Evolutionary conservation across 2,329 filamentous ascomycete genomes (phyloP).

Genomic region (Sporothrix protearum): DNA sequence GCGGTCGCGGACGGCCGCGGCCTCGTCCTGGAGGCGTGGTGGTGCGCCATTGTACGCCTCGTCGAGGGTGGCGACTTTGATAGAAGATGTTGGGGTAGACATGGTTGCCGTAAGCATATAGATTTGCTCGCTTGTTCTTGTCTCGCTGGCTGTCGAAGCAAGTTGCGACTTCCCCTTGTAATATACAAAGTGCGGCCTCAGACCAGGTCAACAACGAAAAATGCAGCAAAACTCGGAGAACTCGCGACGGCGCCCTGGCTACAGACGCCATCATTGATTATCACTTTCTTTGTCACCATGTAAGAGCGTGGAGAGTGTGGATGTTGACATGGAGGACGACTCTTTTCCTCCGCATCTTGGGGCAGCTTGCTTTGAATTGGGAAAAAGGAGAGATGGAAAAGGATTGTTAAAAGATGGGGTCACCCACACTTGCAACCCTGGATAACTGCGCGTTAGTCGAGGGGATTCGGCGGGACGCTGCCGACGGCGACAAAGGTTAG

Average conservation of each 20-base stretch:
- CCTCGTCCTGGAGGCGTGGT: conserved; percentile 30
- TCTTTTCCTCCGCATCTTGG: conserved; percentile 2
- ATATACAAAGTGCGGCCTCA: neutral
- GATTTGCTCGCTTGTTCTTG: neutral
- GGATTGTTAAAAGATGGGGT: no score
- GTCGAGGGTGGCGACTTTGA: conserved; percentile 25
- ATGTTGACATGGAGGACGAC: neutral
- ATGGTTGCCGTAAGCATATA: neutral
- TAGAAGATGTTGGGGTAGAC: neutral
- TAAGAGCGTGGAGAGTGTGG: neutral
- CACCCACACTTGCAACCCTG: neutral
- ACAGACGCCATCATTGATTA: conserved; percentile 34
- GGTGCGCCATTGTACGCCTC: conserved; percentile 33
- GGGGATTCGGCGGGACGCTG: conserved; percentile 21
- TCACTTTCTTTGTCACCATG: neutral
- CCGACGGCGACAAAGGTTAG: neutral
- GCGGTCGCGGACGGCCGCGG: conserved; percentile 27
- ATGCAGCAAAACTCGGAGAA: no score
- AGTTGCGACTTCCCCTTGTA: no score
- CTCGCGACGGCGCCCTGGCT: conserved; percentile 13
- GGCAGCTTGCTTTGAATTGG: neutral
- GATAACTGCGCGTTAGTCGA: neutral
- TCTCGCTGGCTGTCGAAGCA: neutral
- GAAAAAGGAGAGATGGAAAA: no score
- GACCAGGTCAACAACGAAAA: no score